Conservation (phyloP, 208 protist genomes). For the Crithidia acanthocephali region DNA sequence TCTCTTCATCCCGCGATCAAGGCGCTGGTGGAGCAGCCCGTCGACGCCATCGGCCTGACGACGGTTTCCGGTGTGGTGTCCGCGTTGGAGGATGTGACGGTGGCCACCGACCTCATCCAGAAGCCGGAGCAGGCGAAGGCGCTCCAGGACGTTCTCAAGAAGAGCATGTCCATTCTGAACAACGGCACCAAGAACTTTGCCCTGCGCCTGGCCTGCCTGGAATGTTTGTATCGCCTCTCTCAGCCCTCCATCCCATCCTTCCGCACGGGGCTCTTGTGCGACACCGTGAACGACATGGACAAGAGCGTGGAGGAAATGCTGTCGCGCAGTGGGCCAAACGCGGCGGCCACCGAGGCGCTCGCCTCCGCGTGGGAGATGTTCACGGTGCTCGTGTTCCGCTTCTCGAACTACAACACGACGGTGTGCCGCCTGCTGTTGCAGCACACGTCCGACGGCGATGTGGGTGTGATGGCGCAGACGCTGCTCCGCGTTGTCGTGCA, state of each 20-base stretch:
- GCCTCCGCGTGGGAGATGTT: constrained; percentile 70
- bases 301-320: constrained; percentile 80
- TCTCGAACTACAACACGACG: constrained; percentile 69
- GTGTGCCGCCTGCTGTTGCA: constrained; percentile 67
- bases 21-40: constrained; percentile 56
- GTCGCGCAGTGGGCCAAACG: constrained; percentile 17
- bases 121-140: constrained; percentile 30
- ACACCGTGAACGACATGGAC: constrained; percentile 69
- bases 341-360: constrained; percentile 24
- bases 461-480: constrained; percentile 33
- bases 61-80: constrained; percentile 56
- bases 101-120: constrained; percentile 37
- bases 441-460: constrained; percentile 70
- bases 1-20: constrained; percentile 55
- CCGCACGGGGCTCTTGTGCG: constrained; percentile 59
- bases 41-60: constrained; percentile 52
- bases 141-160: constrained; percentile 27
- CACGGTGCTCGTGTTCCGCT: constrained; percentile 80
- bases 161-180: constrained; percentile 60
- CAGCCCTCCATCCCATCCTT: constrained; percentile 57
- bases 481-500: constrained; percentile 57
- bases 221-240: constrained; percentile 81
- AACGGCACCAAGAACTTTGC: constrained; percentile 62
- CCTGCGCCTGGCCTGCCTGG: constrained; percentile 61
- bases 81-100: constrained; percentile 47